A percentile compares a stretch with the other conserved stretches of the same genome.
Conservation (phyloP, 768 basidiomycete genomes). For the Kwoniella europaea region DNA sequence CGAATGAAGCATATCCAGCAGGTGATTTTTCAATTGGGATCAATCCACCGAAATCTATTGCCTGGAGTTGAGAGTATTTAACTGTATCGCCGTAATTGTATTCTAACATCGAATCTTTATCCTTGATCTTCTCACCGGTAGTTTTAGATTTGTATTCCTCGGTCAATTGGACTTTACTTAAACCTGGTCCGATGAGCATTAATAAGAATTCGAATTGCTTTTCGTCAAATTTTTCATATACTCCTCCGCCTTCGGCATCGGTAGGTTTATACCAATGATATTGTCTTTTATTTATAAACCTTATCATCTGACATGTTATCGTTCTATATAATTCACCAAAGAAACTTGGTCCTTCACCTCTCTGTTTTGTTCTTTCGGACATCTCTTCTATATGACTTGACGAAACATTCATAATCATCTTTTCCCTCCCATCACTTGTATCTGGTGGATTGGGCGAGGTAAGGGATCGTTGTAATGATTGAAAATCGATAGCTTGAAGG, state of each 20-base stretch:
- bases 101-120: neutral
- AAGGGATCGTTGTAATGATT: neutral
- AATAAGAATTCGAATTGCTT: conserved; percentile 7
- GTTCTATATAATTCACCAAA: conserved; percentile 3
- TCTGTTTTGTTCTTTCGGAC: neutral
- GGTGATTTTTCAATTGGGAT: neutral
- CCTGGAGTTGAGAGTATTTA: neutral
- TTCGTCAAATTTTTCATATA: conserved; percentile 12
- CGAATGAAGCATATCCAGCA: neutral
- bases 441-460: neutral
- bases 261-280: conserved; percentile 19
- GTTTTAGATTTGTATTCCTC: neutral
- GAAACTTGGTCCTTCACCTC: neutral
- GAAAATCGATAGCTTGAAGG: neutral
- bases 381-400: neutral
- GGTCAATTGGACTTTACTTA: neutral
- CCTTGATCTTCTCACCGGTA: neutral
- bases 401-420: neutral
- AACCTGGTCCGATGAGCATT: conserved; percentile 1
- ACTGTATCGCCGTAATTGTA: conserved; percentile 1
- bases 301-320: conserved; percentile 3
- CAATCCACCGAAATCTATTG: conserved; percentile 20
- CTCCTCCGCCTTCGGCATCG: no score
- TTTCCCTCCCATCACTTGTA: neutral
- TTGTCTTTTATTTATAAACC: conserved; percentile 28